These are phyloP conservation scores for Tuctoria greenei DNA, from an alignment of 176 grass and related monocot species.

Conservation along the genomic window DNA sequence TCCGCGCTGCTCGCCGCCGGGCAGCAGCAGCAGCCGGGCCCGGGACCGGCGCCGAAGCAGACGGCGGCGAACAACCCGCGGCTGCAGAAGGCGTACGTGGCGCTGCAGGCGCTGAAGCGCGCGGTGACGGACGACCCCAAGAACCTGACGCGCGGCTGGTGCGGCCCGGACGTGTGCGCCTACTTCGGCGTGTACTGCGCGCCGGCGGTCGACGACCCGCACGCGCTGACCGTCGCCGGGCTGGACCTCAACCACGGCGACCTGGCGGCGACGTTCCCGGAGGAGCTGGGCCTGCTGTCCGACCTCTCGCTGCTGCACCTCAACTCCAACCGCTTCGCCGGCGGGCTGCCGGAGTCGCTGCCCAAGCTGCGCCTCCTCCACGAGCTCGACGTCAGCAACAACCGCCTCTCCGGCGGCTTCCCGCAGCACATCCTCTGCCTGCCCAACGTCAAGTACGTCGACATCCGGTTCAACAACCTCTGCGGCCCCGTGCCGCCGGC, in stretches of 20 bases:
- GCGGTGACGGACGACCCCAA: constrained; percentile 67
- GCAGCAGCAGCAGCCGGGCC: background rate
- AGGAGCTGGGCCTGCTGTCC: constrained; percentile 66
- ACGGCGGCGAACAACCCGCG: constrained; percentile 58
- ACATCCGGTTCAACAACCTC: constrained; percentile 75
- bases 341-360: constrained; percentile 49
- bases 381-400: constrained; percentile 91
- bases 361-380: constrained; percentile 45
- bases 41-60: too few species aligned
- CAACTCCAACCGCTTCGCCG: constrained; percentile 84
- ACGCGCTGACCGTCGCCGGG: constrained; percentile 54
- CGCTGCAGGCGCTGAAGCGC: constrained; percentile 66
- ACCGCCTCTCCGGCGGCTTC: constrained; percentile 63
- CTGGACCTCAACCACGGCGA: constrained; percentile 70
- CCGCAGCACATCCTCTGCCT: constrained; percentile 65
- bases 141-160: constrained; percentile 53
- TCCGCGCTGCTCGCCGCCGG: constrained; percentile 26
- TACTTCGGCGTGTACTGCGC: constrained; percentile 84
- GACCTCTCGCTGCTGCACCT: constrained; percentile 79
- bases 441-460: constrained; percentile 66
- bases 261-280: constrained; percentile 52
- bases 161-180: constrained; percentile 77
- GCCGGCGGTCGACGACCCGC: constrained; percentile 45
- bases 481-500: constrained; percentile 51
- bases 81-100: constrained; percentile 67